phyloP scores from a whole-genome alignment of 2,329 filamentous ascomycete species.

The Paecilomyces dactylethromorphus region DNA sequence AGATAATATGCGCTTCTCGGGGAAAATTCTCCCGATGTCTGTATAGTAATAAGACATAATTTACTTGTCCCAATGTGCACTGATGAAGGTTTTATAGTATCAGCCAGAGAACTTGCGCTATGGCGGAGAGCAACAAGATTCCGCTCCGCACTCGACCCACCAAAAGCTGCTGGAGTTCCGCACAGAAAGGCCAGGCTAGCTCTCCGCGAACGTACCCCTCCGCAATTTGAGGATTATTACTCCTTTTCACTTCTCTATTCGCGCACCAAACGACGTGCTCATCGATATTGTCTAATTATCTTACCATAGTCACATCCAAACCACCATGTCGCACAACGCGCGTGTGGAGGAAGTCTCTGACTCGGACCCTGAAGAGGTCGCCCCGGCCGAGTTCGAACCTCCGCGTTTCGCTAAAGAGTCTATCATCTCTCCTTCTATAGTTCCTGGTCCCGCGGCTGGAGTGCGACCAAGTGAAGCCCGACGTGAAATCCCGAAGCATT shows the following conservation, averaged over 20 bases:
- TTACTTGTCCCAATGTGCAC: too few species aligned
- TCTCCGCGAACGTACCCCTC: slow-evolving; percentile 11
- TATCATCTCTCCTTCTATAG: slow-evolving; percentile 31
- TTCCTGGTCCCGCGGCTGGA: slow-evolving; percentile 19
- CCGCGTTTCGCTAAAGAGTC: slow-evolving; percentile 31
- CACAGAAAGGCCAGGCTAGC: slow-evolving; percentile 16
- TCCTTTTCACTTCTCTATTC: neutral
- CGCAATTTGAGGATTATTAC: neutral
- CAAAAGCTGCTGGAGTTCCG: slow-evolving; percentile 10
- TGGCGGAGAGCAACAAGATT: slow-evolving; percentile 2
- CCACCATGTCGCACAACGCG: slow-evolving; percentile 67
- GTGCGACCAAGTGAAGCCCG: slow-evolving; percentile 37
- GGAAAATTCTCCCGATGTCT: too few species aligned
- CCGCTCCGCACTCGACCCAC: slow-evolving; percentile 12
- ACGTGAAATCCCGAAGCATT: slow-evolving; percentile 60
- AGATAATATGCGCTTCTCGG: too few species aligned
- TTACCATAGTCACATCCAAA: neutral
- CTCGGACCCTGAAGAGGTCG: slow-evolving; percentile 83
- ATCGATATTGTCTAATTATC: neutral
- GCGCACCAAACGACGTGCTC: neutral
- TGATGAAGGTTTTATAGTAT: too few species aligned
- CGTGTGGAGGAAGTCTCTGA: slow-evolving; percentile 90
- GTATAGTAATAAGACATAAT: too few species aligned
- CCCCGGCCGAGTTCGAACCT: slow-evolving; percentile 60
- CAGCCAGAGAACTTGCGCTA: too few species aligned